These are phyloP conservation scores for Fraxinus ornus DNA, from an alignment of 305 asterid genomes.

Conservation along the genomic window DNA sequence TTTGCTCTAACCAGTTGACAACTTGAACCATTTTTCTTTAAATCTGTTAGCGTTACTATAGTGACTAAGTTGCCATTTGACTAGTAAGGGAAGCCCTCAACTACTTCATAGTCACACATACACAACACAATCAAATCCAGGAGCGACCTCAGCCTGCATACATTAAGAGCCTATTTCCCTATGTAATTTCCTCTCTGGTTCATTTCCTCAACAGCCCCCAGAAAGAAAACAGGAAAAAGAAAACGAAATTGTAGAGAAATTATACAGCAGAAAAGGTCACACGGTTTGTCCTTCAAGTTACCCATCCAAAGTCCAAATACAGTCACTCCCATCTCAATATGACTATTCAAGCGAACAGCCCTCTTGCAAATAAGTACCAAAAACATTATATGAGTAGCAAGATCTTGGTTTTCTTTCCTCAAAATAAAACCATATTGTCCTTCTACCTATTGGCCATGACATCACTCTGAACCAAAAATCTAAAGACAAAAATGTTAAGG, in stretches of 20 bases:
- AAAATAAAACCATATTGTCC: not conserved
- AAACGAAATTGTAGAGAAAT: not conserved
- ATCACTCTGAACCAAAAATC: not conserved
- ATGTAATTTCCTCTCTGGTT: not conserved
- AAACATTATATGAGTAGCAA: not conserved
- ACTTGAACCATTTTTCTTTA: not conserved
- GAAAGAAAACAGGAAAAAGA: not conserved
- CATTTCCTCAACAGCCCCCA: not conserved
- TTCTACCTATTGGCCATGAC: not conserved
- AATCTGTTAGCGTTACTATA: not conserved
- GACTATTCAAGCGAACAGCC: slow-evolving; percentile 11
- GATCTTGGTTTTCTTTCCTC: not conserved
- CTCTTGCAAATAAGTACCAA: not conserved
- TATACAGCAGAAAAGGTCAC: not conserved
- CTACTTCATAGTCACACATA: not conserved
- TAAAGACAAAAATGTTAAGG: not conserved
- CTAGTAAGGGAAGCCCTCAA: not conserved
- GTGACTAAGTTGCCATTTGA: not conserved
- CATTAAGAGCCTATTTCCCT: not conserved
- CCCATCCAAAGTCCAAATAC: slow-evolving; percentile 17
- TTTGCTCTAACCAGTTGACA: not conserved
- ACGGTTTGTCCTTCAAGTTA: not conserved
- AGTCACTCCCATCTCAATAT: slow-evolving; percentile 9
- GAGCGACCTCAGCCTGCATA: not conserved
- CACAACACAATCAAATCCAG: not conserved